Evolutionary conservation across 139 green algal genomes (phyloP), one percentile per base, ranked within the genome.

Genomic region (Nannochloris sp.): DNA sequence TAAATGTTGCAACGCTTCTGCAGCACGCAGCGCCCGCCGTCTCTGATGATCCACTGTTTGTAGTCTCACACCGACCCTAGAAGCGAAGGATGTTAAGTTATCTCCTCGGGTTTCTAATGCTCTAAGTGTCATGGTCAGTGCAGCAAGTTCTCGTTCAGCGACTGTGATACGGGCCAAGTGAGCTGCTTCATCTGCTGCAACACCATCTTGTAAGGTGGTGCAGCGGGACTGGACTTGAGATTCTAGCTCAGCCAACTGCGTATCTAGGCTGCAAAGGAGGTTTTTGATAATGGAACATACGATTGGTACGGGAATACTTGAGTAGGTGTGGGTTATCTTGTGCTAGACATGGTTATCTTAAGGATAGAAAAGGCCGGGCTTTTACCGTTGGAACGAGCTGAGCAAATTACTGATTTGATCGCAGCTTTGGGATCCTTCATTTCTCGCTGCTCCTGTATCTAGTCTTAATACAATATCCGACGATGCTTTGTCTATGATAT

Each of bases 31-130:
- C 0, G 79, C 72, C 14, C 68, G 54, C 24, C 60, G 57, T 23
- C 71, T 65, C 30, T 72, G 51, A 24, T 35, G 36, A 44, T 83
- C 74, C 1, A 78, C 68, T 29, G 31, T 80, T 62, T 81, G 73
- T 36, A 54, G 38, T 10, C 33, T 13, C 5, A 33, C 32, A 14
- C 9, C 31, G 7, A 68, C 34, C 30, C 9, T 33, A 13, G 4
- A 23, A 29, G 23, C 64, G 30, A 68, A 68, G 13, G 24, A 30
- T 6, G 51, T 23, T 13, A 70, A 39, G 12, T 34, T 12, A 51
- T 56, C 56, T 9, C 51, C 23, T 9, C 15, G 55, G 14, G 30
- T 36, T 55, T 67, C 54, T 25, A 60, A 31, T 48, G 3, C 15
- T 32, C 46, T 23, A 25, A 64, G n/a, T 32, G 56, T 46, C 56